Evolutionary conservation across 2,329 filamentous ascomycete species (phyloP), one percentile per base, ranked within the genome.

Genomic region (Alternaria arborescens): DNA sequence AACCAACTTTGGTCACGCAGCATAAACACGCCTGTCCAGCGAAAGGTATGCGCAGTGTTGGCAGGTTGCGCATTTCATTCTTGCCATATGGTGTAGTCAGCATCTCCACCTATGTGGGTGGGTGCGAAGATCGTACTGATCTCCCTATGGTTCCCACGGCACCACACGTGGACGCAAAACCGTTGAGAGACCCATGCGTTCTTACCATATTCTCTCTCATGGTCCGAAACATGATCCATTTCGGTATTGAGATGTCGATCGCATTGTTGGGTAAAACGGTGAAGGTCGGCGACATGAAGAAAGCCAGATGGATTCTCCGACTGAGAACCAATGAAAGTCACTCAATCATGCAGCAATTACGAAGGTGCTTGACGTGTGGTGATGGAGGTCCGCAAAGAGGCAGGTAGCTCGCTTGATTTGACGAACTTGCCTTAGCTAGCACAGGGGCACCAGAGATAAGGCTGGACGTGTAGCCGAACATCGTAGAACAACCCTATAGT

Each of bases 141-240:
- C 32, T 38, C n/a, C 52, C 30, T 32, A 32, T 20, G 20, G 24
- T 34, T 34, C 42, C 38, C 54, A 41, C 50, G n/a, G 52, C 42
- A 60, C 24, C 46, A 30, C 57, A 60, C 52, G 52, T 60, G 57
- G 52, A 38, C 41, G 57, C 52, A 60, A 48, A 51, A 47, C 52
- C 52, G 57, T 56, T 60, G 44, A 30, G 30, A 41, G 52, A 44
- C 34, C 52, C 30, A 56, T 46, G 52, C 52, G 44, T 38, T 22
- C 38, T 55, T 55, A 42, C 52, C 20, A 3, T 30, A 36, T 46
- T 41, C 43, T 41, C n/a, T 4, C 53, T 40, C 18, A 16, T 40
- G n/a, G 40, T 50, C 43, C 32, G 43, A 51, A 42, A 30, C n/a
- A 48, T 32, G 18, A n/a, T 34, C 24, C 52, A 52, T 51, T 14